Conservation (phyloP, 371 early-diverging fungal genomes). For the Polyrhizophydium stewartii region DNA sequence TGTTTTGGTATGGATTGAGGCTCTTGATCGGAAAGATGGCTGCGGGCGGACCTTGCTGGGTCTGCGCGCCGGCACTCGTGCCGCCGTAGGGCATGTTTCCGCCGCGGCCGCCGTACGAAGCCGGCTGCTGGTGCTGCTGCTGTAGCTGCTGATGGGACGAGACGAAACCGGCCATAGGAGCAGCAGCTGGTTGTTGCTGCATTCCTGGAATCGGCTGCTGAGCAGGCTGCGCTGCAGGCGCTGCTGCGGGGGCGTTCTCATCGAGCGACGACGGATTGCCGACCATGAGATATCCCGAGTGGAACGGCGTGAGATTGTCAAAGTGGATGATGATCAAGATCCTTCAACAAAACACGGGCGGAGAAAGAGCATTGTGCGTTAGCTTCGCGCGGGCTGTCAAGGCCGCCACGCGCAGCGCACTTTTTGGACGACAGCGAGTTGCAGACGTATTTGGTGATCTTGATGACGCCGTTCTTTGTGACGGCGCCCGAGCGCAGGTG, state of each 20-base stretch:
- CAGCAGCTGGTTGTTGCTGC: neutral
- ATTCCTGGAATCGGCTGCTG: too few species aligned
- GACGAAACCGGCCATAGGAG: neutral
- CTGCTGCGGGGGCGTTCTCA: slow-evolving; percentile 5
- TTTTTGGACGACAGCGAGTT: slow-evolving; percentile 54
- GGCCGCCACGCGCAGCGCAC: slow-evolving; percentile 7
- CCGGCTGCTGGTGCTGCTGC: slow-evolving; percentile 12
- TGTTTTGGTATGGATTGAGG: slow-evolving; percentile 66
- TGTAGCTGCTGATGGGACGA: slow-evolving; percentile 19
- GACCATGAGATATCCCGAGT: slow-evolving; percentile 7
- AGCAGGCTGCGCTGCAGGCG: too few species aligned
- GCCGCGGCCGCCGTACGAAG: slow-evolving; percentile 27
- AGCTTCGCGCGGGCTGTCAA: neutral
- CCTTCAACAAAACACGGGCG: slow-evolving; percentile 18
- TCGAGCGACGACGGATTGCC: slow-evolving; percentile 11
- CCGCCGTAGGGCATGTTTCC: slow-evolving; percentile 55
- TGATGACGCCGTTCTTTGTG: slow-evolving; percentile 47
- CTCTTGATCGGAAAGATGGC: slow-evolving; percentile 42
- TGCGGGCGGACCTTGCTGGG: slow-evolving; percentile 75
- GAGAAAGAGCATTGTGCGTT: neutral
- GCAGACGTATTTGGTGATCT: slow-evolving; percentile 44
- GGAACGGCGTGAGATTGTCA: slow-evolving; percentile 15
- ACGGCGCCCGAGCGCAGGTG: slow-evolving; percentile 46
- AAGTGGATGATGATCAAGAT: slow-evolving; percentile 50
- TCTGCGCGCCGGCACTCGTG: slow-evolving; percentile 78